Conservation (phyloP, 257 asterid species). For the Fraxinus excelsior region DNA sequence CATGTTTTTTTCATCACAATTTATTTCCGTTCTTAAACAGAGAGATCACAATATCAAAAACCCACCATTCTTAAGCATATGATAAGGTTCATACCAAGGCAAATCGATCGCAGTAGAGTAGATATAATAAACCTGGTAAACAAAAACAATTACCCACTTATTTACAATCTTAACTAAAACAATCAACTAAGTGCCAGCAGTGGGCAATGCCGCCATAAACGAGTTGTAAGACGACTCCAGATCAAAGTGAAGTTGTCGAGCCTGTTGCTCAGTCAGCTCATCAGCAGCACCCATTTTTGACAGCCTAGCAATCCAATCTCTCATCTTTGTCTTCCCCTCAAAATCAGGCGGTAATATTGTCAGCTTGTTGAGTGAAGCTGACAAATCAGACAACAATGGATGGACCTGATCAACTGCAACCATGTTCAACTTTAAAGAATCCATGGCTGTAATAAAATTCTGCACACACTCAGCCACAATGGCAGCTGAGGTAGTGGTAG, state of each 20-base stretch:
- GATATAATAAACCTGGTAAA: constrained; percentile 20
- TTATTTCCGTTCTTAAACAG: background rate
- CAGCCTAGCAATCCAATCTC: constrained; percentile 85
- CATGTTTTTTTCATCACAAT: background rate
- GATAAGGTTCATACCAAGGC: constrained; percentile 27
- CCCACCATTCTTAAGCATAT: constrained; percentile 22
- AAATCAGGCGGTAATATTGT: constrained; percentile 78
- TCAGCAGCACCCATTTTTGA: constrained; percentile 94
- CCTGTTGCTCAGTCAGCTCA: constrained; percentile 95
- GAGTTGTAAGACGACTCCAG: constrained; percentile 93
- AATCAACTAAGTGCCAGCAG: constrained; percentile 60
- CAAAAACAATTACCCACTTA: constrained; percentile 30
- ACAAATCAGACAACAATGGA: constrained; percentile 77
- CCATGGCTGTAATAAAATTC: constrained; percentile 93
- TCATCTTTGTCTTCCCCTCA: constrained; percentile 94
- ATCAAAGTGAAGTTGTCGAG: constrained; percentile 95
- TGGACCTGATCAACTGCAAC: constrained; percentile 95
- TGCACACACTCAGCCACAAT: constrained; percentile 91
- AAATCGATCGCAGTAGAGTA: constrained; percentile 12
- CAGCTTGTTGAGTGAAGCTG: constrained; percentile 78
- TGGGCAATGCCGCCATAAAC: constrained; percentile 87
- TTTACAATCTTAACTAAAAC: constrained; percentile 38
- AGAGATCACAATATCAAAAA: background rate
- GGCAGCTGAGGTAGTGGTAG: constrained; percentile 69
- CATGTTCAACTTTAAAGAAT: constrained; percentile 83